These are phyloP conservation scores for Cordyceps sp. DNA, from an alignment of 2,329 filamentous ascomycete species.

Conservation along the genomic window DNA sequence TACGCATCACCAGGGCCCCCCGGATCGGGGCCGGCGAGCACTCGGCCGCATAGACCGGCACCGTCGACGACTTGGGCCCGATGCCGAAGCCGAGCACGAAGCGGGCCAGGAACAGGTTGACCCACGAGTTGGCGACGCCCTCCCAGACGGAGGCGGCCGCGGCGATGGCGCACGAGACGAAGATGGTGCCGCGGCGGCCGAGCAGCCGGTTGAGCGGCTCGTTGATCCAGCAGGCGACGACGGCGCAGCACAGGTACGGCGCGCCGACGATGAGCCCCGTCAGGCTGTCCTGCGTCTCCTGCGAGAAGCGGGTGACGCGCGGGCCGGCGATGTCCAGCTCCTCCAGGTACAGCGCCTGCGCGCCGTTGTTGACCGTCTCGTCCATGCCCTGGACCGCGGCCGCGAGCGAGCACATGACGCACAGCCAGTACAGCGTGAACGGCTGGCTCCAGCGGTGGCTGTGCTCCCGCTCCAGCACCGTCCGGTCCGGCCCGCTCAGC, in stretches of 20 bases:
- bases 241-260: conserved; percentile 5
- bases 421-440: conserved; percentile 17
- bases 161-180: no score
- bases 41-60: no score
- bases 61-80: no score
- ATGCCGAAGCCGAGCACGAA: no score
- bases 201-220: no score
- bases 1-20: no score
- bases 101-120: no score
- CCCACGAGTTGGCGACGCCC: no score
- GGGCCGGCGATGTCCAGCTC: background rate
- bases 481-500: conserved; percentile 13
- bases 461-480: conserved; percentile 10
- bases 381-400: conserved; percentile 53
- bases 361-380: conserved; percentile 47
- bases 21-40: no score
- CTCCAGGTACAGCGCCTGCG: conserved; percentile 21
- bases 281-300: conserved; percentile 14
- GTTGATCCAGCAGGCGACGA: conserved; percentile 17
- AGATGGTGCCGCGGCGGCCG: no score
- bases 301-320: background rate
- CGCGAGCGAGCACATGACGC: conserved; percentile 16
- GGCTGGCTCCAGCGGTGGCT: conserved; percentile 15
- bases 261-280: conserved; percentile 21
- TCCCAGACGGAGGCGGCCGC: no score